phyloP scores from a whole-genome alignment of 495 filamentous ascomycete species.

The Penicillium pulvis region DNA sequence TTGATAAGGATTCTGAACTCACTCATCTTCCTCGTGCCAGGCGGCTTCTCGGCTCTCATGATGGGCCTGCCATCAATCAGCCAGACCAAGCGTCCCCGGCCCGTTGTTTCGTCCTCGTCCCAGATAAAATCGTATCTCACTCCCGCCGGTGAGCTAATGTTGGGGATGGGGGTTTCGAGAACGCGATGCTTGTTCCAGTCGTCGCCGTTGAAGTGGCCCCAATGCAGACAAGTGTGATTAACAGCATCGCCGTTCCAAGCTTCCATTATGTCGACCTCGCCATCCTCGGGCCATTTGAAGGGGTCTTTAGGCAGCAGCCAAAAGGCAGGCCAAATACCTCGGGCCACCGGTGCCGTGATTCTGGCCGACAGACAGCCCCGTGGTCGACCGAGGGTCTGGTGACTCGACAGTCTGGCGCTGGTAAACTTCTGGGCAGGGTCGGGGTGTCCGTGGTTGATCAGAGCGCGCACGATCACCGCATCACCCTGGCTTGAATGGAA shows the following conservation, averaged over 20 bases:
- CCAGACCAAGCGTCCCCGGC: slow-evolving; percentile 29
- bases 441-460: slow-evolving; percentile 31
- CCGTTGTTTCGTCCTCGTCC: slow-evolving; percentile 31
- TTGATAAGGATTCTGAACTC: slow-evolving; percentile 35
- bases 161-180: slow-evolving; percentile 30
- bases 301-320: slow-evolving; percentile 38
- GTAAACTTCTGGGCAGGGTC: slow-evolving; percentile 29
- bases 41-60: slow-evolving; percentile 32
- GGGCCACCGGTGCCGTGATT: slow-evolving; percentile 29
- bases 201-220: slow-evolving; percentile 31
- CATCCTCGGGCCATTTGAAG: slow-evolving; percentile 35
- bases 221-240: slow-evolving; percentile 34
- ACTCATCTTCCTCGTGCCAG: slow-evolving; percentile 33
- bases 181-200: slow-evolving; percentile 36
- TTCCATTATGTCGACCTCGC: slow-evolving; percentile 35
- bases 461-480: slow-evolving; percentile 30
- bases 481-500: slow-evolving; percentile 34
- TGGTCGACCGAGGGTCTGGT: slow-evolving; percentile 27
- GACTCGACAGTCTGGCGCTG: slow-evolving; percentile 30
- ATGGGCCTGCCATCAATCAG: slow-evolving; percentile 30
- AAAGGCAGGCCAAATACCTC: slow-evolving; percentile 35
- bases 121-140: slow-evolving; percentile 34
- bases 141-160: slow-evolving; percentile 26
- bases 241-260: slow-evolving; percentile 33
- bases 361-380: slow-evolving; percentile 33